A percentile compares a stretch with the other conserved stretches of the same genome.
phyloP scores from a whole-genome alignment of 2,329 filamentous ascomycete genomes.

The Curvularia eragrostidis region DNA sequence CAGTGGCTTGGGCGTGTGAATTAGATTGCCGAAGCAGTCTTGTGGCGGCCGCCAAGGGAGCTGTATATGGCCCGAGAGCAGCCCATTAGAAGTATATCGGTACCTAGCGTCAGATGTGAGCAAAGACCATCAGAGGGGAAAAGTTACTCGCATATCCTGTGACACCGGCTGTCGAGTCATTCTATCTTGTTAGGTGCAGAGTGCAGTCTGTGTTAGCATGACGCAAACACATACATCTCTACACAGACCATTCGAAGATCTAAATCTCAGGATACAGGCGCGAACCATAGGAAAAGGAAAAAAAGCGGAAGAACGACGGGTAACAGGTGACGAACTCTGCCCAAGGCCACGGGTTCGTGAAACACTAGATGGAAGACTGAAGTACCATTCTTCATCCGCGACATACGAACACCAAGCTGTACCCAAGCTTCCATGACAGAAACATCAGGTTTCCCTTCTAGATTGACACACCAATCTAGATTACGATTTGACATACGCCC shows the following conservation, averaged over 20 bases:
- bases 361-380: neutral
- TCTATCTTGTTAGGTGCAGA: neutral
- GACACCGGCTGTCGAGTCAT: neutral
- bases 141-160: neutral
- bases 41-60: neutral
- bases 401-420: neutral
- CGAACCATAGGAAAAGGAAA: conserved; percentile 2
- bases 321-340: neutral
- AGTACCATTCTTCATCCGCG: neutral
- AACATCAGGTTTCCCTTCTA: neutral
- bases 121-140: neutral
- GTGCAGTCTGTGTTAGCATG: neutral
- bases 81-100: neutral
- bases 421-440: neutral
- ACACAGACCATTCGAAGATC: neutral
- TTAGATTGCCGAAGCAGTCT: neutral
- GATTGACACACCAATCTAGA: neutral
- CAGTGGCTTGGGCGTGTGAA: neutral
- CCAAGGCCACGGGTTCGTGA: neutral
- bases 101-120: neutral
- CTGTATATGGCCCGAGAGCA: neutral
- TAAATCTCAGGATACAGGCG: neutral
- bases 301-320: neutral
- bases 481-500: neutral
- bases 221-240: neutral